Percentiles rank a stretch among this genome's conserved stretches.
phyloP scores from a whole-genome alignment of 2,329 filamentous ascomycete species.

The Bimuria novae-zelandiae region DNA sequence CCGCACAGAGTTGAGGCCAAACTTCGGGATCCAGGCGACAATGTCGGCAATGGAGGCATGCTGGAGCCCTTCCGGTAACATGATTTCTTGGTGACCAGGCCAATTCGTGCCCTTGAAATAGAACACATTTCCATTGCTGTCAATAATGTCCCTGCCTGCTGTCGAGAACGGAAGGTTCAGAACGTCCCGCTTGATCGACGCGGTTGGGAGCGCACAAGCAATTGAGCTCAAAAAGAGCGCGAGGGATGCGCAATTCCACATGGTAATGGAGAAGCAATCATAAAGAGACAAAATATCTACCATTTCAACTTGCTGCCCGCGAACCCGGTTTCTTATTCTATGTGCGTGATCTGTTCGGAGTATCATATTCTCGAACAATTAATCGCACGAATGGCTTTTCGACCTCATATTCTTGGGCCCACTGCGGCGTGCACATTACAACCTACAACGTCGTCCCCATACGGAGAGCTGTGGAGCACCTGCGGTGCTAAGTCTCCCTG shows the following conservation, averaged over 20 bases:
- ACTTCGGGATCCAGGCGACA: slow-evolving; percentile 60
- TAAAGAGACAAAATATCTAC: background rate
- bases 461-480: too few relatives aligned
- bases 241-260: slow-evolving; percentile 12
- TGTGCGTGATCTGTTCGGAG: too few relatives aligned
- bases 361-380: too few relatives aligned
- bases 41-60: slow-evolving; percentile 62
- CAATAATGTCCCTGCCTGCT: slow-evolving; percentile 40
- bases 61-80: slow-evolving; percentile 68
- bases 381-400: too few relatives aligned
- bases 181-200: slow-evolving; percentile 20
- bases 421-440: too few relatives aligned
- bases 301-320: background rate
- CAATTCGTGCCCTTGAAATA: slow-evolving; percentile 63
- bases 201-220: slow-evolving; percentile 20
- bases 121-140: slow-evolving; percentile 42
- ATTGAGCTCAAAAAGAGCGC: slow-evolving; percentile 21
- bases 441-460: too few relatives aligned
- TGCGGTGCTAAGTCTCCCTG: too few relatives aligned
- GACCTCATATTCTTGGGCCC: too few relatives aligned
- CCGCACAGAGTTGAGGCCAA: slow-evolving; percentile 67
- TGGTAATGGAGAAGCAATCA: slow-evolving; percentile 17
- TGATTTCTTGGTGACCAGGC: slow-evolving; percentile 65
- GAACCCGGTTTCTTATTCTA: background rate
- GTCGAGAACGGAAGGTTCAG: slow-evolving; percentile 35